These are phyloP conservation scores for Citrullus colocynthis DNA, from an alignment of 306 rosid species.

Conservation along the genomic window DNA sequence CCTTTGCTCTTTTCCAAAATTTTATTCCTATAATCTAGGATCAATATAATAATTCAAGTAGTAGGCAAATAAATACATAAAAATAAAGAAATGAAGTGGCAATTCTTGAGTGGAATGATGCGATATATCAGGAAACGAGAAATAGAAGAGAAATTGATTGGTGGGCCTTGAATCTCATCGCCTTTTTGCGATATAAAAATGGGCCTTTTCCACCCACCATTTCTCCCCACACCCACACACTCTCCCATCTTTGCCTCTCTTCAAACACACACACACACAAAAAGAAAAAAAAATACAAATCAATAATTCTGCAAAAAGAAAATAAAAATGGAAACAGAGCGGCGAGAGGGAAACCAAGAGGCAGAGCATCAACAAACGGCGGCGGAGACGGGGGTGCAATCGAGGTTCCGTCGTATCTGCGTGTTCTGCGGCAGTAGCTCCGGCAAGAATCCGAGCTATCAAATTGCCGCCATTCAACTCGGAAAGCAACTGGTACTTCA, in stretches of 20 bases:
- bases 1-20: background rate
- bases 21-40: constrained; percentile 7
- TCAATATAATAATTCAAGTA: background rate
- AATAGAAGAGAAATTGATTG: constrained; percentile 7
- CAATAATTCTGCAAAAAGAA: background rate
- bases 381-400: constrained; percentile 12
- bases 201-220: constrained; percentile 16
- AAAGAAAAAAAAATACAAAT: too few relatives aligned
- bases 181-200: constrained; percentile 17
- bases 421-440: constrained; percentile 91
- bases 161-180: background rate
- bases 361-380: constrained; percentile 8
- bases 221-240: constrained; percentile 19
- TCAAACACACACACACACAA: background rate
- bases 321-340: background rate
- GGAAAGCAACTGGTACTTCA: constrained; percentile 58
- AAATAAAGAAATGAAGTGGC: background rate
- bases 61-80: background rate
- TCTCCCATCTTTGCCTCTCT: constrained; percentile 7
- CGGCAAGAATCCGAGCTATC: constrained; percentile 75
- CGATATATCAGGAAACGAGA: constrained; percentile 16
- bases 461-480: constrained; percentile 68
- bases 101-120: too few relatives aligned
- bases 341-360: constrained; percentile 20
- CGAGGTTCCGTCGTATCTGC: constrained; percentile 70